Evolutionary conservation across 805 yeast genomes (phyloP).

Genomic region (Grigorovia jiainica): DNA sequence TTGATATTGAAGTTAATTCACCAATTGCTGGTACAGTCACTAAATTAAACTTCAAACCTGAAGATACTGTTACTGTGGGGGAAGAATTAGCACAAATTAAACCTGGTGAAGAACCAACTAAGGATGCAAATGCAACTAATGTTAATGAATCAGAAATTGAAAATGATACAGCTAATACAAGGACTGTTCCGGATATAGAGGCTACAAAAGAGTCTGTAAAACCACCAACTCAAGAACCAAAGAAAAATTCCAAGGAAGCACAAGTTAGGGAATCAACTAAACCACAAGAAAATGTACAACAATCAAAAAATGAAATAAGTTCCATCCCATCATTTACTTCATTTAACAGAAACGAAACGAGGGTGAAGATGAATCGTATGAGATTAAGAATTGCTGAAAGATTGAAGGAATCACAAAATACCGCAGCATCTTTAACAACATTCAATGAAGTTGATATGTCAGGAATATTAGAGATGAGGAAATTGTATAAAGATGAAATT

Average conservation of each 20-base stretch:
- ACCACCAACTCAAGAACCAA: constrained; percentile 24
- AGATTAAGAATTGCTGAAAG: constrained; percentile 97
- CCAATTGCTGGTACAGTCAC: constrained; percentile 86
- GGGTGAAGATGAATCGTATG: constrained; percentile 99
- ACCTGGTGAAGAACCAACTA: constrained; percentile 61
- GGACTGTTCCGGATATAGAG: too few species aligned
- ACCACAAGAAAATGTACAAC: too few species aligned
- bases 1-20: constrained; percentile 93
- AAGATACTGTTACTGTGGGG: constrained; percentile 92
- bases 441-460: constrained; percentile 98
- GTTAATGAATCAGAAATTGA: constrained; percentile 21
- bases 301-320: too few species aligned
- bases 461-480: constrained; percentile 84
- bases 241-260: constrained; percentile 2
- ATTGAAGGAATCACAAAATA: constrained; percentile 97
- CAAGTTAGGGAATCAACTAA: constrained; percentile 10
- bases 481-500: constrained; percentile 92
- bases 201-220: too few species aligned
- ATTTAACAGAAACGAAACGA: constrained; percentile 77
- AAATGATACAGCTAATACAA: constrained; percentile 35
- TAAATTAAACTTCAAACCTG: constrained; percentile 73
- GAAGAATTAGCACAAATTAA: constrained; percentile 85
- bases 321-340: constrained; percentile 33
- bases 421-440: constrained; percentile 95
- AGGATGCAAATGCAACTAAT: constrained; percentile 21